A percentile compares a stretch with the other conserved stretches of the same genome.
phyloP scores from a whole-genome alignment of 306 rosid genomes.

The Echinosophora koreensis region DNA sequence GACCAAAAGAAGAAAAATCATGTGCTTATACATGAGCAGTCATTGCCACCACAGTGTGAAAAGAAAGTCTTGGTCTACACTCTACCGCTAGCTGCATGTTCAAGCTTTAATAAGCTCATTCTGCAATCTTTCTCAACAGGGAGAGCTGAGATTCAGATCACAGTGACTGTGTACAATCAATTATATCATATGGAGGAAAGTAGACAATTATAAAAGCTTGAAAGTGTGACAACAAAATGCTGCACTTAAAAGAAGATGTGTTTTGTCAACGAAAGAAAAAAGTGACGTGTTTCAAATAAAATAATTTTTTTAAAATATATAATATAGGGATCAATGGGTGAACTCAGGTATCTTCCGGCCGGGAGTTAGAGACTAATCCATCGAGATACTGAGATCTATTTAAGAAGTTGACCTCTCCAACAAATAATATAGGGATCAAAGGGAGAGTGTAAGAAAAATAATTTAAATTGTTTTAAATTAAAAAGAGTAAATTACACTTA shows the following conservation, averaged over 20 bases:
- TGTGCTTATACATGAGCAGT: conserved; percentile 19
- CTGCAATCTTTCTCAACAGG: not conserved
- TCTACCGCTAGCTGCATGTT: conserved; percentile 13
- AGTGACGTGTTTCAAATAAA: not conserved
- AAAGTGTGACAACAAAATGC: not conserved
- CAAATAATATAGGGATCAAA: no score
- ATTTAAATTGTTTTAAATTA: no score
- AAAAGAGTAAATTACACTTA: no score
- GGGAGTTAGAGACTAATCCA: no score
- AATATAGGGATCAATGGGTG: not conserved
- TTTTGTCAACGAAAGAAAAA: no score
- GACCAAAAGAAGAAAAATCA: conserved; percentile 17
- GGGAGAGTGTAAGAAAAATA: no score
- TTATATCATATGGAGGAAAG: not conserved
- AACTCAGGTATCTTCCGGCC: no score
- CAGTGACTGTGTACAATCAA: not conserved
- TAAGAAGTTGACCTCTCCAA: no score
- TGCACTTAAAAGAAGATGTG: not conserved
- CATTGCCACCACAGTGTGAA: conserved; percentile 7
- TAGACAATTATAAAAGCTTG: not conserved
- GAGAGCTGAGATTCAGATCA: not conserved
- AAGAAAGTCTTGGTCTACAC: not conserved
- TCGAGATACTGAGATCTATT: no score
- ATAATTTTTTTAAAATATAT: not conserved
- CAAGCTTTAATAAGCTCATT: not conserved